These are phyloP conservation scores for Puccinia triticina DNA, from an alignment of 1,284 basidiomycete species.

Conservation along the genomic window DNA sequence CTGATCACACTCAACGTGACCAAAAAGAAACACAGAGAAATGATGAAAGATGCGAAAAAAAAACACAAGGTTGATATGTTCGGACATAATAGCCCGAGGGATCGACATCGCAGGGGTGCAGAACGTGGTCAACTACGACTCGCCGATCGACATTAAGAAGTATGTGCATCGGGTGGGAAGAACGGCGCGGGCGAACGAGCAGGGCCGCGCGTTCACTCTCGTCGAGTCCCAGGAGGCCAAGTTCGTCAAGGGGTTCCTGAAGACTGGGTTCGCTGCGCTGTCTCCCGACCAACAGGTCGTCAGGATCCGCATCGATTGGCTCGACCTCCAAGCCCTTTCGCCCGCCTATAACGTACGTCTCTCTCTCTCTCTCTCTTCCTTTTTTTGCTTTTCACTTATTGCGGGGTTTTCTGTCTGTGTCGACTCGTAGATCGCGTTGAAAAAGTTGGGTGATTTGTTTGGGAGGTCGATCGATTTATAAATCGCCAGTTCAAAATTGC, in stretches of 20 bases:
- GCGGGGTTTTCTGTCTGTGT: not conserved
- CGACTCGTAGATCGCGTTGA: slow-evolving; percentile 10
- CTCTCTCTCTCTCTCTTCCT: not conserved
- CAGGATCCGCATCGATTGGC: slow-evolving; percentile 15
- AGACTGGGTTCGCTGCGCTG: not conserved
- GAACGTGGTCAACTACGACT: slow-evolving; percentile 92
- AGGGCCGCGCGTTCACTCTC: slow-evolving; percentile 86
- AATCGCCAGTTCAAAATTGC: not conserved
- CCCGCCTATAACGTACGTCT: slow-evolving; percentile 18
- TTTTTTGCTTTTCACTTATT: not conserved
- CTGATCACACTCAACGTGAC: not conserved
- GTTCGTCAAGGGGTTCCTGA: slow-evolving; percentile 29
- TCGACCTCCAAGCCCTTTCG: not conserved
- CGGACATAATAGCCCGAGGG: slow-evolving; percentile 93
- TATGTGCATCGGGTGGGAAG: slow-evolving; percentile 95
- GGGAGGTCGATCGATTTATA: slow-evolving; percentile 20
- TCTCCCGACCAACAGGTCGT: not conserved
- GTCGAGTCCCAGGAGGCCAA: slow-evolving; percentile 67
- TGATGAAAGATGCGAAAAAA: not conserved
- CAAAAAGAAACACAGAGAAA: not conserved
- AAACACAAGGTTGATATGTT: slow-evolving; percentile 76
- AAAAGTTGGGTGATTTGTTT: slow-evolving; percentile 3
- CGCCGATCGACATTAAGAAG: slow-evolving; percentile 93
- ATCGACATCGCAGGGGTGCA: slow-evolving; percentile 89
- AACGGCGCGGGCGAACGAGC: slow-evolving; percentile 85